Evolutionary conservation across 148 eudicot genomes (phyloP).

Genomic region (Fallopia convolvulus): DNA sequence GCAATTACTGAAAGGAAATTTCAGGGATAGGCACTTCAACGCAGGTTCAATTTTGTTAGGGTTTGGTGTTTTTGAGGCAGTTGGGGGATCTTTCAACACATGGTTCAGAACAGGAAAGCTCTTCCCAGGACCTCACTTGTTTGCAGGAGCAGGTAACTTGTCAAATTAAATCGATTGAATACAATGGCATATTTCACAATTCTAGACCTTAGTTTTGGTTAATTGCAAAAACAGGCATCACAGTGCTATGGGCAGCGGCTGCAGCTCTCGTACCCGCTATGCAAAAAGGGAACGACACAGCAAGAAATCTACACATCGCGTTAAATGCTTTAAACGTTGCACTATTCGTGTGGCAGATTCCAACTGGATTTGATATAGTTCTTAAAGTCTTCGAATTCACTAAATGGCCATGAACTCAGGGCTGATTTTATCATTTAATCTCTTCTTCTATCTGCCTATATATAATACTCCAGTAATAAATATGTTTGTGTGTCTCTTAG

Average conservation of each 20-base stretch:
- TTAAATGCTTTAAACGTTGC: slow-evolving; percentile 65
- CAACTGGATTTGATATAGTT: slow-evolving; percentile 84
- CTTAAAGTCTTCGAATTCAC: slow-evolving; percentile 85
- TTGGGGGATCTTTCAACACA: slow-evolving; percentile 83
- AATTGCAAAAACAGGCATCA: slow-evolving; percentile 47
- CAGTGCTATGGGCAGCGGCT: slow-evolving; percentile 94
- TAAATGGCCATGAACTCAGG: slow-evolving; percentile 60
- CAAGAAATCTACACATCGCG: slow-evolving; percentile 88
- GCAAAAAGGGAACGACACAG: slow-evolving; percentile 97
- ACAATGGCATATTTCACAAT: background rate
- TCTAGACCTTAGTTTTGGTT: background rate
- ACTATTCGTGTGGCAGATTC: slow-evolving; percentile 89
- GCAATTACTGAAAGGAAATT: slow-evolving; percentile 76
- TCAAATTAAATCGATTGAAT: background rate
- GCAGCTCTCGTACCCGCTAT: slow-evolving; percentile 91
- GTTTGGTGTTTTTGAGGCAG: slow-evolving; percentile 74
- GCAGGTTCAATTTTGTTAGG: slow-evolving; percentile 83
- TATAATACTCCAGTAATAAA: background rate
- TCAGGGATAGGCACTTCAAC: slow-evolving; percentile 85
- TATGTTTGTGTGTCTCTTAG: background rate
- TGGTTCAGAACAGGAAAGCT: slow-evolving; percentile 88
- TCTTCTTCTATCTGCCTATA: background rate
- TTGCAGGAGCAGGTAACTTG: slow-evolving; percentile 81
- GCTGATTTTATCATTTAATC: background rate
- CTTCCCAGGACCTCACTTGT: slow-evolving; percentile 95